Percentiles rank a stretch among this genome's conserved stretches.
phyloP scores from a whole-genome alignment of 1,284 basidiomycete genomes.

The Mrakiaceae sp. region DNA sequence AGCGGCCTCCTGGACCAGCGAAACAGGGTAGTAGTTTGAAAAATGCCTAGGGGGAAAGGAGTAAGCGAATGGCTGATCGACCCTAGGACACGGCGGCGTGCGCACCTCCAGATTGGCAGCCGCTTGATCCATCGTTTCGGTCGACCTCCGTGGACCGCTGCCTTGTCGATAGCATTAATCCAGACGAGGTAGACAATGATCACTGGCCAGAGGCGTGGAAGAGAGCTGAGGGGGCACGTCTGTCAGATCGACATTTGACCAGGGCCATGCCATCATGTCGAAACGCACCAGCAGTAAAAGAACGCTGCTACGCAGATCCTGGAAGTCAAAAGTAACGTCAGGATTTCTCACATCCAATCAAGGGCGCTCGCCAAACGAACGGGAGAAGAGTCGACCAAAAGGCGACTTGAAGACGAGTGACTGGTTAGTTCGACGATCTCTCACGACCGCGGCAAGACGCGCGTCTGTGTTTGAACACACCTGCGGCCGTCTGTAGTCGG shows the following conservation, averaged over 20 bases:
- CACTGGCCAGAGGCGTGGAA: slow-evolving; percentile 79
- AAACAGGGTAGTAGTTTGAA: slow-evolving; percentile 84
- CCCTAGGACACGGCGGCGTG: slow-evolving; percentile 20
- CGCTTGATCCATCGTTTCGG: slow-evolving; percentile 66
- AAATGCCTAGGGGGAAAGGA: slow-evolving; percentile 43
- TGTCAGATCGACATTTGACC: too few species aligned
- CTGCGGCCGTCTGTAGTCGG: slow-evolving; percentile 68
- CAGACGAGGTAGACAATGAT: slow-evolving; percentile 72
- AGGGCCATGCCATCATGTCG: background rate
- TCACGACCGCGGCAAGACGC: background rate
- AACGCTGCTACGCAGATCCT: slow-evolving; percentile 53
- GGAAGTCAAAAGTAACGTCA: background rate
- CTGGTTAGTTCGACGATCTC: background rate
- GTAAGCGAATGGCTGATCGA: too few species aligned
- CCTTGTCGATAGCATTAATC: slow-evolving; percentile 61
- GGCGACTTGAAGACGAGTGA: slow-evolving; percentile 45
- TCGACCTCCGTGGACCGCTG: slow-evolving; percentile 67
- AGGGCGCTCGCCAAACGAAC: background rate
- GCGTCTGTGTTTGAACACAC: background rate
- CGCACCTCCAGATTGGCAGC: slow-evolving; percentile 54
- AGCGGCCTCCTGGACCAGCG: slow-evolving; percentile 44
- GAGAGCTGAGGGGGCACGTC: slow-evolving; percentile 47
- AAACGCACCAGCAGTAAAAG: slow-evolving; percentile 57
- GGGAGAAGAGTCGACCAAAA: slow-evolving; percentile 74
- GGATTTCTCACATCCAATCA: background rate